Base-by-base conservation (phyloP, 78 protist genomes). In the Capsaspora owczarzaki region DNA sequence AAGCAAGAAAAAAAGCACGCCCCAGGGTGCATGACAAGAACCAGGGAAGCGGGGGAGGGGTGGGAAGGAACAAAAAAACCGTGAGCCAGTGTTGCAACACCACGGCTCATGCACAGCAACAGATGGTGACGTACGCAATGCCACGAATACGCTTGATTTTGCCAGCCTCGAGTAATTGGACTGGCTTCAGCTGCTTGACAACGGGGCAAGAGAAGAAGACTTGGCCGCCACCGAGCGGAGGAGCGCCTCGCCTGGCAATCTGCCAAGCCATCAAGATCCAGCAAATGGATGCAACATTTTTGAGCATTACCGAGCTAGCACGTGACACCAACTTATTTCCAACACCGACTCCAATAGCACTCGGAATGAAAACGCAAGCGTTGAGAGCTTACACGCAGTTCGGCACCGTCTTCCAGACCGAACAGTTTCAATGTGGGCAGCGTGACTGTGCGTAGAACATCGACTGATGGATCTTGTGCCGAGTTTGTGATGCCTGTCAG, bases 141-240 rank as follows among this genome's bases (percentile, higher is more conserved):
- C 99, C 99, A 35, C 99, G 89, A 10, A 96, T 66, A 14, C 97
- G 74, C 78, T 93, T 82, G 66, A 96, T 82, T 47, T 81, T 74
- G 27, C 98, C 99, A 16, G 46, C 76, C 60, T 91, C 95, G 23
- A 76, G 2, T 16, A 88, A 40, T 29, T 86, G 75, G 41, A 95
- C 8, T 25, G 98, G 87, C 23, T 23, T 70, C 19, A 95, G 81
- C 40, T 41, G 23, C 46, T 76, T 35, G 43, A 89, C 94, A 4
- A 44, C 37, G 2, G 97, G 96, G 61, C 93, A 85, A 1, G 43
- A 80, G 49, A 96, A 79, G 31, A 49, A 0, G n/a, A 95, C 95
- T 43, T 85, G 89, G 31, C 98, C 97, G 19, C 95, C 98, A 0
- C 98, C 99, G 3, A n/a, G 40, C 2, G 98, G 97, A 12, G 90